phyloP scores from a whole-genome alignment of 192 early-diverging fungal species.

The Coemansia brasiliensis region DNA sequence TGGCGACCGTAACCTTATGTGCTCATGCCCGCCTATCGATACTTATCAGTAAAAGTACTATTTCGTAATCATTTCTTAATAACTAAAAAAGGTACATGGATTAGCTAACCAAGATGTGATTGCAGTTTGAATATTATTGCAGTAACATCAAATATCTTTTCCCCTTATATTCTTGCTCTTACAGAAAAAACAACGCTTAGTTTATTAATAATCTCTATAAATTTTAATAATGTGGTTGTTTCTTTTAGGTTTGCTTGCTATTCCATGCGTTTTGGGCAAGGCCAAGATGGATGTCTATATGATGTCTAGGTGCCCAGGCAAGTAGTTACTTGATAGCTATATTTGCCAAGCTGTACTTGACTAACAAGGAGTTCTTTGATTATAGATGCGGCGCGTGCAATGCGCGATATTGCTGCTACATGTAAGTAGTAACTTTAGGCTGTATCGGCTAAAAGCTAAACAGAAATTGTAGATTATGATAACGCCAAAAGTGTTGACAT shows the following conservation, averaged over 20 bases:
- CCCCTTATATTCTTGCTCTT: not conserved
- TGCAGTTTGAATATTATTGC: not conserved
- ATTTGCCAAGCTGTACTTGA: not conserved
- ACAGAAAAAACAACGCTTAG: not conserved
- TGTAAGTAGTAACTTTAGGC: conserved; percentile 28
- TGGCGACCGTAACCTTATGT: conserved; percentile 92
- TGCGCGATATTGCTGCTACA: conserved; percentile 46
- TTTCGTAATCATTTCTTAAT: not conserved
- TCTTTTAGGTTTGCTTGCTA: not conserved
- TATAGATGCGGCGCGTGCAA: conserved; percentile 41
- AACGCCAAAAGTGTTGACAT: conserved; percentile 26
- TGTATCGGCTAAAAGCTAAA: not conserved
- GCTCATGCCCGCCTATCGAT: conserved; percentile 93
- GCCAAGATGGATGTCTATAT: conserved; percentile 41
- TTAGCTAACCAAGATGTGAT: not conserved
- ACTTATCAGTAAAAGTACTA: conserved; percentile 58
- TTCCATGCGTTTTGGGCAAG: conserved; percentile 17
- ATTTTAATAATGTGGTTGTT: conserved; percentile 3
- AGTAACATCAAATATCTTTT: not conserved
- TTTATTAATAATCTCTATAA: not conserved
- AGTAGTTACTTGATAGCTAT: not conserved
- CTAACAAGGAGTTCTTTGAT: not conserved
- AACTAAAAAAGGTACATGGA: not conserved
- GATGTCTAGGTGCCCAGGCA: conserved; percentile 52
- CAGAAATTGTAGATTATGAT: conserved; percentile 37